Conservation (phyloP, 148 eudicot species). For the Rhododendron vialii region DNA sequence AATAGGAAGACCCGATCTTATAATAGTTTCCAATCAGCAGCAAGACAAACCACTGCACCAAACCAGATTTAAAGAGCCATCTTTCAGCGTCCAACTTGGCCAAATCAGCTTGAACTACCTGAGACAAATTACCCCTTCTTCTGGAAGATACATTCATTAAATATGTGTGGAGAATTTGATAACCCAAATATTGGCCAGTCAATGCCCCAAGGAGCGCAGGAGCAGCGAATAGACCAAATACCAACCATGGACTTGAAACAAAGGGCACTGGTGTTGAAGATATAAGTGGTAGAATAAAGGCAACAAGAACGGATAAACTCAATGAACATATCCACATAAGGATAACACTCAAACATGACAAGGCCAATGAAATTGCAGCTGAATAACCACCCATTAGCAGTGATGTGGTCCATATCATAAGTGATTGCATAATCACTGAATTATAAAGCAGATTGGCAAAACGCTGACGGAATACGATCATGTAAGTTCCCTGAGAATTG, state of each 20-base stretch:
- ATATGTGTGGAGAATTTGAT: conserved; percentile 48
- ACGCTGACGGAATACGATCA: conserved; percentile 66
- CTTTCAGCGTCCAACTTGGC: conserved; percentile 92
- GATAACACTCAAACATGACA: conserved; percentile 63
- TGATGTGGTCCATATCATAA: conserved; percentile 72
- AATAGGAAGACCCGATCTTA: conserved; percentile 69
- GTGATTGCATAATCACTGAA: conserved; percentile 74
- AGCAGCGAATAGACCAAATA: conserved; percentile 69
- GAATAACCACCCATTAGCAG: conserved; percentile 76
- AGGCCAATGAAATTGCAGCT: conserved; percentile 52
- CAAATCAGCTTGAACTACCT: conserved; percentile 39
- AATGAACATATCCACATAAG: conserved; percentile 82
- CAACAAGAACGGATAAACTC: conserved; percentile 53
- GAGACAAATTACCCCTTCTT: conserved; percentile 31
- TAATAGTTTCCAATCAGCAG: conserved; percentile 57
- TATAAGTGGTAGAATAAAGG: conserved; percentile 56
- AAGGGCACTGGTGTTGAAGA: conserved; percentile 66
- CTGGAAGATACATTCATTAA: conserved; percentile 29
- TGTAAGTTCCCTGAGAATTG: conserved; percentile 68
- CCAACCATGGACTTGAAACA: conserved; percentile 71
- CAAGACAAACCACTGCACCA: conserved; percentile 72
- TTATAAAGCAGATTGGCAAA: conserved; percentile 76
- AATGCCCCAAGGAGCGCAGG: conserved; percentile 95
- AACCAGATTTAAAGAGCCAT: conserved; percentile 86
- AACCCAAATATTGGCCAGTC: conserved; percentile 82